Conservation (phyloP, 179 eudicot genomes). For the Patellifolia procumbens region DNA sequence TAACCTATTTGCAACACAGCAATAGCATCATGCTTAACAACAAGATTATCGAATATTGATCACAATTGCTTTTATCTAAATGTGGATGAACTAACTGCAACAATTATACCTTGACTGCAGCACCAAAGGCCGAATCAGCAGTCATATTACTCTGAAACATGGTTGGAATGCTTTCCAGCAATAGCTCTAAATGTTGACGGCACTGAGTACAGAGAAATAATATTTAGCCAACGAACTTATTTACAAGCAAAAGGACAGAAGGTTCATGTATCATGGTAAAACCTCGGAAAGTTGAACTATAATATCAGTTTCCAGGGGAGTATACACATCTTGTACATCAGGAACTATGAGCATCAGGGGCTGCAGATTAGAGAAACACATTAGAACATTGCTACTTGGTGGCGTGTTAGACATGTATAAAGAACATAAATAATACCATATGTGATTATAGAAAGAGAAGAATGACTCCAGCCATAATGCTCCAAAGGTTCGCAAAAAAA, state of each 20-base stretch:
- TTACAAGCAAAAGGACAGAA: not conserved
- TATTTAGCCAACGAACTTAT: not conserved
- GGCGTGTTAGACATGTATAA: not conserved
- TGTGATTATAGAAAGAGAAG: not conserved
- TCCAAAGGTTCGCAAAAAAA: not conserved
- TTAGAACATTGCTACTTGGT: not conserved
- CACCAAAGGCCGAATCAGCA: conserved; percentile 97
- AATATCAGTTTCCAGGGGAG: conserved; percentile 87
- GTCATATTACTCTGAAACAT: conserved; percentile 84
- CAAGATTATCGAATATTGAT: not conserved
- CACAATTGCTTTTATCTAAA: conserved; percentile 4
- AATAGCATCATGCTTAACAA: not conserved
- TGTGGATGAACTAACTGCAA: not conserved
- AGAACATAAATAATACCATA: not conserved
- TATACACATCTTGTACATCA: conserved; percentile 88
- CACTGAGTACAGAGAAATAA: conserved; percentile 53
- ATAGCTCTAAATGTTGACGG: conserved; percentile 78
- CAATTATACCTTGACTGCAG: conserved; percentile 77
- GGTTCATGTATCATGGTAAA: conserved; percentile 16
- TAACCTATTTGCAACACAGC: not conserved
- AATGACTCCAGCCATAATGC: not conserved
- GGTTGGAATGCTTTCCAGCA: conserved; percentile 86
- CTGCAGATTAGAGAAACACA: conserved; percentile 40
- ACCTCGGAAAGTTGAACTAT: conserved; percentile 93
- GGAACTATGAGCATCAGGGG: conserved; percentile 96